A percentile compares a stretch with the other conserved stretches of the same genome.
Evolutionary conservation across 257 asterid genomes (phyloP).

Genomic region (Nicotiana benthamiana): DNA sequence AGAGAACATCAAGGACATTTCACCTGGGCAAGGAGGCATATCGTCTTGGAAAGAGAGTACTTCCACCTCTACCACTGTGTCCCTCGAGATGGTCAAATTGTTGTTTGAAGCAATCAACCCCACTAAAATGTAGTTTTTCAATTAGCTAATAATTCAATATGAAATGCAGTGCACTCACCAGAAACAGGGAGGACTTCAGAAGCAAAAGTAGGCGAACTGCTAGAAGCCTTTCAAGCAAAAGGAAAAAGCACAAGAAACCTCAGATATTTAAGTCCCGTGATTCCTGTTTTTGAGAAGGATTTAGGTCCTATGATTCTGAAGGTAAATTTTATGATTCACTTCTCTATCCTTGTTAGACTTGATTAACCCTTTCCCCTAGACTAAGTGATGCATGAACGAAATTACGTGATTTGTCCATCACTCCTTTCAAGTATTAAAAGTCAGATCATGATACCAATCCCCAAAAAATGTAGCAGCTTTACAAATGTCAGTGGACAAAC

Average conservation of each 20-base stretch:
- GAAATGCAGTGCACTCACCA: background rate
- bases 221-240: background rate
- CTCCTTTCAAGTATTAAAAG: background rate
- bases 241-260: background rate
- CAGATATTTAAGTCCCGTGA: background rate
- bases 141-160: background rate
- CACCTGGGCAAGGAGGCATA: constrained; percentile 94
- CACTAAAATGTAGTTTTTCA: constrained; percentile 26
- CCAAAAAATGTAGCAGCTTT: background rate
- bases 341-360: background rate
- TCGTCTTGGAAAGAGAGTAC: constrained; percentile 58
- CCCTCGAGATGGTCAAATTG: constrained; percentile 84
- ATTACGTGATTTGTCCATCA: background rate
- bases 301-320: background rate
- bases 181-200: background rate
- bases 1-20: background rate
- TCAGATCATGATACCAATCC: background rate
- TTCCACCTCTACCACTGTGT: constrained; percentile 46
- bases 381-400: background rate
- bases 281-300: background rate
- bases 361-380: background rate
- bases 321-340: background rate
- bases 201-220: background rate
- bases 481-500: background rate
- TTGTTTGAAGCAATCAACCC: constrained; percentile 84